A percentile compares a stretch with the other conserved stretches of the same genome.
These are phyloP conservation scores for Teratosphaeriaceae sp. DNA, from an alignment of 2,329 filamentous ascomycete species.

Conservation along the genomic window DNA sequence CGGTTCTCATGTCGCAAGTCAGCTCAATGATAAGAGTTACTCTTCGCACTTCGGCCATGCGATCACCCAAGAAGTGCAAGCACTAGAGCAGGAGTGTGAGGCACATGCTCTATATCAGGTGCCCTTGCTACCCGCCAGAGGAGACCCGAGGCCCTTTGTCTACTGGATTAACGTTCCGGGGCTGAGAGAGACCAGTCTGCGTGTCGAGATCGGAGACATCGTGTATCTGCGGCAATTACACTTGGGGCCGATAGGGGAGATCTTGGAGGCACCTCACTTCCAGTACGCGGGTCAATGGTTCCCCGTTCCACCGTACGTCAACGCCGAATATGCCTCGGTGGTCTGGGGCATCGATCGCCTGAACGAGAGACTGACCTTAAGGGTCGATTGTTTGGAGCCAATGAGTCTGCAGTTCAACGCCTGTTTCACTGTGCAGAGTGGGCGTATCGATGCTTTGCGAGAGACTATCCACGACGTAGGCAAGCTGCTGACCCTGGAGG, in stretches of 20 bases:
- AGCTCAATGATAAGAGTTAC: constrained; percentile 6
- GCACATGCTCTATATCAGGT: constrained; percentile 16
- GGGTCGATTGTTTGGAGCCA: constrained; percentile 12
- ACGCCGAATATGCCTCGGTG: constrained; percentile 14
- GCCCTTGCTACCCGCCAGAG: not conserved
- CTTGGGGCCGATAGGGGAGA: constrained; percentile 11
- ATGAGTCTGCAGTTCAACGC: constrained; percentile 17
- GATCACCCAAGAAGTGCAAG: constrained; percentile 11
- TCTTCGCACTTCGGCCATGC: constrained; percentile 8
- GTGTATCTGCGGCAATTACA: constrained; percentile 18
- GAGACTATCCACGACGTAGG: constrained; percentile 8
- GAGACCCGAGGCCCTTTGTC: constrained; percentile 10
- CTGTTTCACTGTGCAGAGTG: constrained; percentile 15
- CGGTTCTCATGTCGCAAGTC: not conserved
- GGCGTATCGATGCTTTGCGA: constrained; percentile 11
- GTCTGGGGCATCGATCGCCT: constrained; percentile 20
- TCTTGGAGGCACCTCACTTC: not conserved
- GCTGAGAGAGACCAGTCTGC: constrained; percentile 17
- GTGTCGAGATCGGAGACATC: constrained; percentile 19
- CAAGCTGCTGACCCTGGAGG: constrained; percentile 1
- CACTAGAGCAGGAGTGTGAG: constrained; percentile 14
- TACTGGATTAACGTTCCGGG: constrained; percentile 16
- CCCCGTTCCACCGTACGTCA: not conserved
- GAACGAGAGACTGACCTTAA: constrained; percentile 14
- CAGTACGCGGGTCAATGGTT: constrained; percentile 1